Conservation (phyloP, 78 protist species). For the Tieghemostelium lacteum region DNA sequence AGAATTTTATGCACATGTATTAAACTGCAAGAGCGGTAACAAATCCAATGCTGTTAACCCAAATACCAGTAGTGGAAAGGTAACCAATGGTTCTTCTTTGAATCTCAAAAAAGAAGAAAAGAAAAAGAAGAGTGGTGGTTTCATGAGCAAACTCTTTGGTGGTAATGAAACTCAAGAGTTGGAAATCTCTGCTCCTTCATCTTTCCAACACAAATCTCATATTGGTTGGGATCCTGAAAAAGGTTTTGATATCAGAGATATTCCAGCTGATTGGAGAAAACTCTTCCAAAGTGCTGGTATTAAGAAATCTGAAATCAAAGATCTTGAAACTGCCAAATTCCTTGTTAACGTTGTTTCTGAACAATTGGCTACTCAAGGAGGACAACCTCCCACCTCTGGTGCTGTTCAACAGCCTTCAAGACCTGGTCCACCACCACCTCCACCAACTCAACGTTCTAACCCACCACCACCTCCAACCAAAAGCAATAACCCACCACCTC, state of each 20-base stretch:
- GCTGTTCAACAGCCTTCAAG: constrained; percentile 35
- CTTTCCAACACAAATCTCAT: constrained; percentile 74
- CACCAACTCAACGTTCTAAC: background rate
- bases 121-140: constrained; percentile 60
- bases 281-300: constrained; percentile 85
- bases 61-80: background rate
- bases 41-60: constrained; percentile 11
- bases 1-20: constrained; percentile 35
- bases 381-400: background rate
- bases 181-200: constrained; percentile 77
- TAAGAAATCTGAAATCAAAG: constrained; percentile 80
- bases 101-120: no score
- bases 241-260: constrained; percentile 74
- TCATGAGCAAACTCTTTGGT: constrained; percentile 28
- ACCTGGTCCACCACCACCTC: constrained; percentile 65
- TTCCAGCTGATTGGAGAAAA: constrained; percentile 85
- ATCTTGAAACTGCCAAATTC: constrained; percentile 81
- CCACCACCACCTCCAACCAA: constrained; percentile 53
- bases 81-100: background rate
- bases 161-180: constrained; percentile 20
- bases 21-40: constrained; percentile 4
- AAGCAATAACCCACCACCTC: constrained; percentile 38
- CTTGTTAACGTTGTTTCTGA: constrained; percentile 80
- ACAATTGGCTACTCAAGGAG: constrained; percentile 28
- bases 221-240: constrained; percentile 84